phyloP scores from a whole-genome alignment of 164 flowering plant species.

The Cinnamomum micranthum region DNA sequence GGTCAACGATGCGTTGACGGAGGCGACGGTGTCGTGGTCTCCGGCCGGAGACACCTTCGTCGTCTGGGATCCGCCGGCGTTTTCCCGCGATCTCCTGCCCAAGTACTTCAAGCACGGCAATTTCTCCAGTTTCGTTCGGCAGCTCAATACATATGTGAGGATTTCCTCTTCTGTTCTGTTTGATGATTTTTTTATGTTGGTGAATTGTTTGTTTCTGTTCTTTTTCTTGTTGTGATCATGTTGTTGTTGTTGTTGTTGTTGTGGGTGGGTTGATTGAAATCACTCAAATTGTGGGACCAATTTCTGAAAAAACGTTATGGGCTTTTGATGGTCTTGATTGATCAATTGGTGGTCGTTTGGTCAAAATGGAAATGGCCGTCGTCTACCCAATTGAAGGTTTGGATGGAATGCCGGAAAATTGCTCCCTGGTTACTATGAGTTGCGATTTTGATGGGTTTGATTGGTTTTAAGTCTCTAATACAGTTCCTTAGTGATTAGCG shows the following conservation, averaged over 20 bases:
- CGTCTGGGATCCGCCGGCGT: conserved; percentile 5
- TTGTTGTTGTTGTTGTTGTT: too few species aligned
- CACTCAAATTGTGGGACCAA: neutral
- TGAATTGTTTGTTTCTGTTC: neutral
- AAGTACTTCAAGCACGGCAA: conserved; percentile 17
- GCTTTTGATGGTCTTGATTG: neutral
- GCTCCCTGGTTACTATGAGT: neutral
- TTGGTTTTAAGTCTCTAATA: too few species aligned
- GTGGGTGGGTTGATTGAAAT: too few species aligned
- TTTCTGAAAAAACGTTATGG: neutral
- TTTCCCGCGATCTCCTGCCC: conserved; percentile 8
- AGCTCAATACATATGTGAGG: conserved; percentile 15
- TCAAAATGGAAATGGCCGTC: neutral
- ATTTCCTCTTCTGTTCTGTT: neutral
- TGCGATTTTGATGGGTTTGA: neutral
- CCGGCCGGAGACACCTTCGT: conserved; percentile 10
- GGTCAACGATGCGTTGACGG: conserved; percentile 13
- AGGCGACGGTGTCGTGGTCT: conserved; percentile 11
- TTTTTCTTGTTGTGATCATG: neutral
- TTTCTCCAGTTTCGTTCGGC: conserved; percentile 16
- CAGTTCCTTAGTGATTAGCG: neutral
- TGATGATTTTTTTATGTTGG: neutral
- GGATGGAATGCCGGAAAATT: neutral
- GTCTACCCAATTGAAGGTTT: neutral
- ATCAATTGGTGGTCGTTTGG: neutral